Base-by-base conservation (phyloP, 441 rosid genomes). In the Heliophila coronopifolia region DNA sequence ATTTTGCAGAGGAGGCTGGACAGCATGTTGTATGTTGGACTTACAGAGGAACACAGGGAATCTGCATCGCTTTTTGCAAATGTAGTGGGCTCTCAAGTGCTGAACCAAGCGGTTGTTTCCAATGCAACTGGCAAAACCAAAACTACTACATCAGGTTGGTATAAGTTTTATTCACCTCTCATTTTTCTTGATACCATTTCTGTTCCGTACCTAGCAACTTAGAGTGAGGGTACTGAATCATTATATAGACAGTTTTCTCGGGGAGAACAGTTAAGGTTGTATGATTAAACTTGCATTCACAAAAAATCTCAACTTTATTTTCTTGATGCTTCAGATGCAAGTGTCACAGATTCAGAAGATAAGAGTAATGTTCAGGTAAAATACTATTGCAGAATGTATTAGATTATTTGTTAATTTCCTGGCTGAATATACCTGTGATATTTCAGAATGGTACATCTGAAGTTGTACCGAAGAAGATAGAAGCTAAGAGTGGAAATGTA, bases 51-150 rank as follows among this genome's bases (percentile, higher is more conserved):
- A 40, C 97, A 88, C 63, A 77, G 69, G 61, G 94, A 92, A 73
- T 88, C 99, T 59, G 99, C 99, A 56, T 77, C 88, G 43, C 79
- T 92, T 77, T 92, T 92, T 55, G 98, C 80, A 5, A 73, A 87
- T 78, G 79, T 87, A 65, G 94, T 92, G 45, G 98, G 95, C 36
- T 81, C 86, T 15, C 91, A 92, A 71, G 78, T 85, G 39, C 81
- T 87, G 44, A 78, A 95, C 16, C 89, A 85, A 74, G 59, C 67
- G 59, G 70, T 36, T 50, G 58, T 66, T 12, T 53, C 76, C 23
- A 76, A 73, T 45, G 58, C 73, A 55, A 69, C 61, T 51, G 34
- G 25, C 9, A 69, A 54, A 60, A 56, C 27, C 48, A 58, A 38
- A 41, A 48, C 70, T 26, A 61, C 47, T 43, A 54, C 51, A 49